phyloP scores from a whole-genome alignment of 129 eudicot species.

The Pulicaria dysenterica region DNA sequence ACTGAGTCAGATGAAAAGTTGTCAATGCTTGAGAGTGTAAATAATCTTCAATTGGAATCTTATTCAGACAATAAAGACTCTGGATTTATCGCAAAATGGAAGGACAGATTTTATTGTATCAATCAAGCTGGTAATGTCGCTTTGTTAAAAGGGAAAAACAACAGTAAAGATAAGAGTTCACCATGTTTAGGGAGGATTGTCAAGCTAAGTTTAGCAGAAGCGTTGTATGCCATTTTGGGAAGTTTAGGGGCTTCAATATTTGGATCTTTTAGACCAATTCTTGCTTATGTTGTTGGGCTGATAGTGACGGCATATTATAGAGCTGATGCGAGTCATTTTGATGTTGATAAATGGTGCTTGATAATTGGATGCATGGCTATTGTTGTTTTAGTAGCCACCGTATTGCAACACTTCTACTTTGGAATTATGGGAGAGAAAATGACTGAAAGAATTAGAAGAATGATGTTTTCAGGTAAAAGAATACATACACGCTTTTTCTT shows the following conservation, averaged over 20 bases:
- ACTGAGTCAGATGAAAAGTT: constrained; percentile 32
- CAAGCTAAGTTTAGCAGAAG: constrained; percentile 56
- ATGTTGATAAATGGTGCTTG: constrained; percentile 70
- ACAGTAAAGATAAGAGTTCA: constrained; percentile 19
- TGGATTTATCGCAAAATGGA: constrained; percentile 16
- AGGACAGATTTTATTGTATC: constrained; percentile 11
- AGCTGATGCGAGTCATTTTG: constrained; percentile 38
- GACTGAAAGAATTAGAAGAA: constrained; percentile 60
- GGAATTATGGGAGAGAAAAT: constrained; percentile 72
- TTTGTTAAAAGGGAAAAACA: constrained; percentile 22
- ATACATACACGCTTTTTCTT: too few relatives aligned
- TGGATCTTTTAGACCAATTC: constrained; percentile 60
- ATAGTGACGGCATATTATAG: constrained; percentile 57
- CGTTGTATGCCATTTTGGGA: constrained; percentile 66
- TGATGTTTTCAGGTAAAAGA: constrained; percentile 64
- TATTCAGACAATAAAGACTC: constrained; percentile 17
- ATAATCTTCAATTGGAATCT: constrained; percentile 39
- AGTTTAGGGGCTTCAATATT: constrained; percentile 53
- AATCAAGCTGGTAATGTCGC: constrained; percentile 27
- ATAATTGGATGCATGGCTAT: constrained; percentile 62
- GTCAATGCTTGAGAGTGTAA: constrained; percentile 28
- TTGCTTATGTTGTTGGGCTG: constrained; percentile 58
- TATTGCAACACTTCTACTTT: constrained; percentile 66
- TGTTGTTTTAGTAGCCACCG: constrained; percentile 51
- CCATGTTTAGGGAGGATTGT: constrained; percentile 57